Conservation (phyloP, 2,329 filamentous ascomycete genomes). For the Albifimbria verrucaria region DNA sequence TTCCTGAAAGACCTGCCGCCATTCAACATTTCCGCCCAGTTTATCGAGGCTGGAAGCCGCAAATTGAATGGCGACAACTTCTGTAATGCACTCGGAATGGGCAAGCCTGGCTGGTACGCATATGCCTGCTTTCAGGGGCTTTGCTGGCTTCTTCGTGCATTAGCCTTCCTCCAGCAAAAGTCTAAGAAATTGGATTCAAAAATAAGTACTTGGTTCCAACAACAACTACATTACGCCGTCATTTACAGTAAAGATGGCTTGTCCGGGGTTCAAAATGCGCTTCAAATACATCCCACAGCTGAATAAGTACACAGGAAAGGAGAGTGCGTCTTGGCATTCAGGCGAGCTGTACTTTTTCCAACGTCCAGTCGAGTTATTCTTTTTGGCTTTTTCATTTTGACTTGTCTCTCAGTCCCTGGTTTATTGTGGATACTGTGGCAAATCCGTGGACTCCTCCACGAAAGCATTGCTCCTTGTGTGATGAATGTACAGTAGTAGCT, state of each 20-base stretch:
- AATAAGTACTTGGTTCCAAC: slow-evolving; percentile 19
- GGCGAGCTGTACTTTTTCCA: no score
- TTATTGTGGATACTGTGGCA: no score
- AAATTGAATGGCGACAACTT: slow-evolving; percentile 34
- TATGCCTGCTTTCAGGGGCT: slow-evolving; percentile 27
- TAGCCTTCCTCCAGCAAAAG: slow-evolving; percentile 22
- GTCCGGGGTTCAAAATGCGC: slow-evolving; percentile 24
- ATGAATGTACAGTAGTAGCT: no score
- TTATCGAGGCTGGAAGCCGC: slow-evolving; percentile 33
- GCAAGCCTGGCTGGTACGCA: slow-evolving; percentile 21
- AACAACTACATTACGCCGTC: slow-evolving; percentile 21
- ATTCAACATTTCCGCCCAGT: slow-evolving; percentile 28
- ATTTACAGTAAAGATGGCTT: slow-evolving; percentile 23
- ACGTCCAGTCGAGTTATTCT: no score
- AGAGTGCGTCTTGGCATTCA: neutral
- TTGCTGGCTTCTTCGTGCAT: slow-evolving; percentile 25
- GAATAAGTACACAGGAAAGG: slow-evolving; percentile 3
- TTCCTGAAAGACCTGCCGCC: slow-evolving; percentile 32
- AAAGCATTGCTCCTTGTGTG: no score
- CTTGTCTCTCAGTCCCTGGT: no score
- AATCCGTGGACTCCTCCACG: no score
- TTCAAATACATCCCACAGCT: slow-evolving; percentile 29
- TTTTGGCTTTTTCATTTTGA: no score
- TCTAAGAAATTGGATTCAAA: slow-evolving; percentile 20
- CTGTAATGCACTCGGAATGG: slow-evolving; percentile 31